Conservation (phyloP, 129 eudicot species). For the Gnaphalium uliginosum region DNA sequence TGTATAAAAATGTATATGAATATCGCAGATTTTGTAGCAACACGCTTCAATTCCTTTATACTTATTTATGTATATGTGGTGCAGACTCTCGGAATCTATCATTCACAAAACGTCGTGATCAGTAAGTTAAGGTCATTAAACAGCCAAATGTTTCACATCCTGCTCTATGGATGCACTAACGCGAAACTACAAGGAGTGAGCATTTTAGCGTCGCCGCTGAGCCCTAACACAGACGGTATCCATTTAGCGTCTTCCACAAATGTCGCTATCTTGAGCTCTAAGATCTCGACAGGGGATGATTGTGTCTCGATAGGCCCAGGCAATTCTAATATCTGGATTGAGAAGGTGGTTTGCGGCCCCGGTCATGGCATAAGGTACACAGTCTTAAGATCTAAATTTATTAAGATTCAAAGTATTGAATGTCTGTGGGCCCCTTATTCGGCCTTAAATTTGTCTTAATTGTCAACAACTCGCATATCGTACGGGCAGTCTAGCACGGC, state of each 20-base stretch:
- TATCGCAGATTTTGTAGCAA: background rate
- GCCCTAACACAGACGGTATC: conserved; percentile 68
- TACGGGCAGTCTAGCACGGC: too few relatives aligned
- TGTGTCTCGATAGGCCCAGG: conserved; percentile 23
- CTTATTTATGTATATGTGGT: background rate
- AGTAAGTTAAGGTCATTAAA: conserved; percentile 43
- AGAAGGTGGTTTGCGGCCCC: conserved; percentile 18
- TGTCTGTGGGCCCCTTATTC: too few relatives aligned
- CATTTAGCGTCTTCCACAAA: background rate
- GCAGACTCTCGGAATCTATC: conserved; percentile 25
- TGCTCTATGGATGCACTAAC: conserved; percentile 43
- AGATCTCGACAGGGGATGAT: conserved; percentile 23
- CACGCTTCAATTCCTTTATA: too few relatives aligned
- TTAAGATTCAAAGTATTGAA: background rate
- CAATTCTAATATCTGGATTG: conserved; percentile 24
- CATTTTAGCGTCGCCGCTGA: conserved; percentile 38
- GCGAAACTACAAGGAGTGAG: conserved; percentile 46
- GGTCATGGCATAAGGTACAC: conserved; percentile 30
- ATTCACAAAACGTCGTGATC: conserved; percentile 19
- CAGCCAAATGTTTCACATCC: conserved; percentile 61
- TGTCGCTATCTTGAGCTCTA: conserved; percentile 6
- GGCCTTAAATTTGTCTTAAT: too few relatives aligned
- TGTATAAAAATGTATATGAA: too few relatives aligned
- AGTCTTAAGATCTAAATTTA: background rate
- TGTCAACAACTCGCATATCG: too few relatives aligned